Evolutionary conservation across 2,329 filamentous ascomycete genomes (phyloP), one percentile per base, ranked within the genome.

Genomic region (Talaromyces sp.): DNA sequence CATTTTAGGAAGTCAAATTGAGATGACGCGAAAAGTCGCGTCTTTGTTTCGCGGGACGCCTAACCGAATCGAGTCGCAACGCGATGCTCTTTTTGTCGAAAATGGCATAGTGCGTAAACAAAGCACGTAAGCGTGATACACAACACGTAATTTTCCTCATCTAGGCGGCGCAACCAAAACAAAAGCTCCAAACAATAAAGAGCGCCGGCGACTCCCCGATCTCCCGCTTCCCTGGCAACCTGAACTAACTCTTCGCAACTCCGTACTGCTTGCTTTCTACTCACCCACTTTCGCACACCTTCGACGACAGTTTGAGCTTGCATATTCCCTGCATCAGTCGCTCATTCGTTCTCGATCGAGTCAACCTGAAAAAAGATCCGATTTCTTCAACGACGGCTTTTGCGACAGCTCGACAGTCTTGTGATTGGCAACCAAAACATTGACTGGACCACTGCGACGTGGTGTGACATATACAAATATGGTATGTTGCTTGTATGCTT

Each of bases 191-290:
- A 47, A 54, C 47, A 52, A 43, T 39, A 62, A 50, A 50, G 39
- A 54, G 9, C 6, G 22, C 14, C 22, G 45, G 45, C 45, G 45
- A 14, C 24, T 49, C 11, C 45, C 35, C 14, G 27, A 61, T 22
- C 59, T 45, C 27, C 60, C 52, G 61, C 57, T 62, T 65, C 63
- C 63, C 63, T 47, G 58, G 63, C 63, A 65, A 65, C 63, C 52
- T 56, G 5, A 22, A 14, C 33, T 37, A 37, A 24, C n/a, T 24
- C 33, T 22, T 37, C 33, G 19, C 33, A 56, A 56, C 16, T 14
- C 37, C 52, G 33, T 11, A 56, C 19, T 37, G n/a, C 52, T 22
- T 37, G 11, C 19, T 24, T 35, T 22, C 52, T 37, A 14, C 31
- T 56, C 52, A 37, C 50, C n/a, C 50, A 19, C 50, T 35, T 22